A percentile compares a stretch with the other conserved stretches of the same genome.
These are phyloP conservation scores for Apophysomyces variabilis DNA, from an alignment of 371 early-diverging fungal genomes.

Conservation along the genomic window DNA sequence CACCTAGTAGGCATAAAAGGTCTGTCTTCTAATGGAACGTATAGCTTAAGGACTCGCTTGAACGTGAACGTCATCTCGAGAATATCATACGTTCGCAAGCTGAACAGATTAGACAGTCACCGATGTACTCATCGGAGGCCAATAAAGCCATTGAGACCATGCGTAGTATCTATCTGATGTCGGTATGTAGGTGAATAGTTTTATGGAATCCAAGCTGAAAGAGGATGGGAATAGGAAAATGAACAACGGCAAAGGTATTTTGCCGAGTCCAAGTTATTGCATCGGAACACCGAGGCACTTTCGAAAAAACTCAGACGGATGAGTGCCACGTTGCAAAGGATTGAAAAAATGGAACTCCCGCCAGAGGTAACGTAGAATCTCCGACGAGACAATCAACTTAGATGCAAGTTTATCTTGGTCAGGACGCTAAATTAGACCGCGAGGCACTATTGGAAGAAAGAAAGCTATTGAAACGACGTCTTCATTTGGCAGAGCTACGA, in stretches of 20 bases:
- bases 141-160: conserved; percentile 36
- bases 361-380: conserved; percentile 20
- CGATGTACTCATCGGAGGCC: conserved; percentile 20
- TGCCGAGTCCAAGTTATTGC: conserved; percentile 29
- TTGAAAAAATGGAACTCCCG: conserved; percentile 38
- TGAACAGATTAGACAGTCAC: conserved; percentile 30
- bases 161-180: conserved; percentile 37
- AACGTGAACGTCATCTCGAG: conserved; percentile 36
- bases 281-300: conserved; percentile 34
- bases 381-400: neutral
- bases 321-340: conserved; percentile 28
- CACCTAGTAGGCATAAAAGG: no score
- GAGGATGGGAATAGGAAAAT: conserved; percentile 26
- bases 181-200: conserved; percentile 22
- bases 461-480: conserved; percentile 33
- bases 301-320: conserved; percentile 31
- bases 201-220: neutral
- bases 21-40: neutral
- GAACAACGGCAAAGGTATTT: conserved; percentile 35
- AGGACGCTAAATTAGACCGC: conserved; percentile 32
- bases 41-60: conserved; percentile 34
- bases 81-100: conserved; percentile 37
- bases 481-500: conserved; percentile 49
- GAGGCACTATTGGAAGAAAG: conserved; percentile 35
- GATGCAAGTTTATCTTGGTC: neutral